Base-by-base conservation (phyloP, 805 yeast species). In the Lachancea waltii region DNA sequence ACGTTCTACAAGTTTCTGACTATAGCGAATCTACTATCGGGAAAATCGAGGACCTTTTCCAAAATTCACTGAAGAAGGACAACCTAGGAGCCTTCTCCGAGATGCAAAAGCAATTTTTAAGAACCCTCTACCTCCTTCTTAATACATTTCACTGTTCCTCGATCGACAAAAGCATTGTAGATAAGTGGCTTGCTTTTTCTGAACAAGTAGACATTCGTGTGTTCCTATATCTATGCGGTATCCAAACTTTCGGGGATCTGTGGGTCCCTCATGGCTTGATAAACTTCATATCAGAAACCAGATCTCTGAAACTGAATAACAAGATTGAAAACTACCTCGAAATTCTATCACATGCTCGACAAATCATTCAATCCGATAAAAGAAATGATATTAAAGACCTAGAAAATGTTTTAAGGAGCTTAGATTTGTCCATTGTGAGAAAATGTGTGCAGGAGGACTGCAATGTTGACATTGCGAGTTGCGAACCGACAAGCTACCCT, bases 221-320 rank as follows among this genome's bases (percentile, higher is more conserved):
- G 4, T 32, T 61, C 6, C 39, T 59, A 7, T 48, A 52, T 26
- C 19, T 61, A 14, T 40, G 60, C 11, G 56, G 44, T 6, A 45
- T 54, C 16, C 34, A 48, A 13, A 32, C 53, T 1, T 51, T 44
- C 39, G 64, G 63, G 1, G 57, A 55, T 16, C 30, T 57, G 3
- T 59, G 63, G 62, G 40, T 50, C 11, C 50, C 41, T 34, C 48
- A 53, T 29, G 64, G 64, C 1, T 44, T 61, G 14, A 27, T 44
- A 9, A 42, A 40, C 9, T 44, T 53, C 9, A 33, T 54, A 1
- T 27, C 41, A 5, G 51, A 50, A 25, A 38, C 58, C 7, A 56
- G 56, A 25, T 24, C 42, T 9, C 40, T 61, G 14, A 56, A 54
- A 27, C 22, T 61, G 11, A 33, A 44, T 13, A 46, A 57, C 36